These are phyloP conservation scores for Arctium minus DNA, from an alignment of 129 eudicot species.

Conservation along the genomic window DNA sequence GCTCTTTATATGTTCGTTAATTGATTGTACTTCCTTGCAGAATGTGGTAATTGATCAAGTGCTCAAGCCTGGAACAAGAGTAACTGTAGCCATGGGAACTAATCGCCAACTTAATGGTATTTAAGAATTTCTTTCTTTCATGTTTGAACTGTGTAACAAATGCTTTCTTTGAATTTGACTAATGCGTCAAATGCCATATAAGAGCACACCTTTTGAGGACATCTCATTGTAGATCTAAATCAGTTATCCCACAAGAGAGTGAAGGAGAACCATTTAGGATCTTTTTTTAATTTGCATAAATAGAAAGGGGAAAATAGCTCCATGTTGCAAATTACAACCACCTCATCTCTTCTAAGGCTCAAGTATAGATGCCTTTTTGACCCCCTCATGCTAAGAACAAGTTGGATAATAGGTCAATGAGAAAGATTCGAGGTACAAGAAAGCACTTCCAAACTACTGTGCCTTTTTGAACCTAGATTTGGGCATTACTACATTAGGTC, in stretches of 20 bases:
- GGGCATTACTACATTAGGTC: no score
- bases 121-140: constrained; percentile 2
- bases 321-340: no score
- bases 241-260: neutral
- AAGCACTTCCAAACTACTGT: no score
- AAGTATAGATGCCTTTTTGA: no score
- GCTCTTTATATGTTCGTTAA: constrained; percentile 2
- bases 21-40: constrained; percentile 45
- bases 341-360: no score
- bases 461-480: no score
- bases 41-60: constrained; percentile 73
- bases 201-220: neutral
- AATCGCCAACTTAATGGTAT: constrained; percentile 64
- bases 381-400: no score
- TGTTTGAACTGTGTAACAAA: neutral
- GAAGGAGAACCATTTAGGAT: neutral
- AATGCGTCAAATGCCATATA: neutral
- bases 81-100: constrained; percentile 93
- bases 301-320: no score
- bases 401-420: no score
- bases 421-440: no score
- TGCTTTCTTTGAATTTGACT: neutral
- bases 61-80: constrained; percentile 79
- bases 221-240: neutral
- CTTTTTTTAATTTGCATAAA: neutral